Evolutionary conservation across 164 flowering plant species (phyloP).

Genomic region (Kalanchoe fedtschenkoi): DNA sequence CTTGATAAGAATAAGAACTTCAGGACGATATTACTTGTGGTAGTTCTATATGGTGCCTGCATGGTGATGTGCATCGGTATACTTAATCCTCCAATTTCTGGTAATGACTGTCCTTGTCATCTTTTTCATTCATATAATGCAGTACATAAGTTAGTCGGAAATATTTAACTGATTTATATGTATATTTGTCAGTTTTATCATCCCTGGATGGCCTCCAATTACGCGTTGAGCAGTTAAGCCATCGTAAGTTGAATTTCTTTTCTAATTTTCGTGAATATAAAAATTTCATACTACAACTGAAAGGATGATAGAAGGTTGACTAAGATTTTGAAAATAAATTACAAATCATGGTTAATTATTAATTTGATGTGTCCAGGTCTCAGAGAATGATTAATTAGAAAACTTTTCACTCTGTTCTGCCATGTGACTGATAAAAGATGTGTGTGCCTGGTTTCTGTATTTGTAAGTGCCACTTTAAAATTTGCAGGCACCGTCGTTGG

Average conservation of each 20-base stretch:
- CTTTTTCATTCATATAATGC: neutral
- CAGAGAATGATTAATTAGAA: neutral
- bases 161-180: neutral
- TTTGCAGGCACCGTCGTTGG: constrained; percentile 32
- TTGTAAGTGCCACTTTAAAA: constrained; percentile 3
- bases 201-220: constrained; percentile 52
- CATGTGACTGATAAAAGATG: neutral
- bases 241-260: constrained; percentile 26
- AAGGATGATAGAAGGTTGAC: neutral
- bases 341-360: neutral
- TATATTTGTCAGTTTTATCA: constrained; percentile 33
- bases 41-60: constrained; percentile 52
- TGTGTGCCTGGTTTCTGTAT: neutral
- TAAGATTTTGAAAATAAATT: neutral
- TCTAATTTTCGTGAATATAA: neutral
- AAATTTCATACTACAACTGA: neutral
- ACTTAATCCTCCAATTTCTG: constrained; percentile 64
- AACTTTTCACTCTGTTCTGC: neutral
- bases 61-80: constrained; percentile 48
- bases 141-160: neutral
- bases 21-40: constrained; percentile 36
- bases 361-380: neutral
- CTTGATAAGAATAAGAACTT: constrained; percentile 44
- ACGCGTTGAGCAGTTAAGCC: constrained; percentile 13
- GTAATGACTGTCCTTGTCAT: constrained; percentile 18